Conservation (phyloP, 2,329 filamentous ascomycete genomes). For the Orbilia brochopaga region DNA sequence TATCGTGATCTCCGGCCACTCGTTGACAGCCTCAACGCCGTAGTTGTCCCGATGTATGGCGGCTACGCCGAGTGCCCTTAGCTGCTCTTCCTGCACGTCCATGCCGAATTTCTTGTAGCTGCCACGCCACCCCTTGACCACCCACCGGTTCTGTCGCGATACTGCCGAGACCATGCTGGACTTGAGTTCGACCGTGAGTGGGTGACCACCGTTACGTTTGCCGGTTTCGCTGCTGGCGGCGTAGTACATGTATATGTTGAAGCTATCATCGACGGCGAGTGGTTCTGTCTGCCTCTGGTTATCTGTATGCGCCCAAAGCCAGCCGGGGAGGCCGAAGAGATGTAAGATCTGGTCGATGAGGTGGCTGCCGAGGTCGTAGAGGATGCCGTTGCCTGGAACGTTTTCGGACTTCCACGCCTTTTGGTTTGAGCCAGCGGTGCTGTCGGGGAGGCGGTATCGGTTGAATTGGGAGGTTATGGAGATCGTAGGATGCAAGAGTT, state of each 20-base stretch:
- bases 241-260: constrained; percentile 58
- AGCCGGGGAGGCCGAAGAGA: constrained; percentile 57
- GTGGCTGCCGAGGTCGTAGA: constrained; percentile 59
- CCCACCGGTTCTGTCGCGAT: constrained; percentile 56
- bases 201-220: constrained; percentile 51
- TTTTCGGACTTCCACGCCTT: constrained; percentile 52
- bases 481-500: constrained; percentile 50
- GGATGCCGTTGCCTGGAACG: constrained; percentile 55
- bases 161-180: constrained; percentile 56
- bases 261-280: constrained; percentile 56
- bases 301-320: constrained; percentile 56
- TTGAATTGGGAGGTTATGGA: constrained; percentile 54
- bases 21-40: constrained; percentile 29
- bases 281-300: constrained; percentile 55
- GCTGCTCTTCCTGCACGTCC: constrained; percentile 43
- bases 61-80: constrained; percentile 11
- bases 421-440: constrained; percentile 14
- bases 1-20: constrained; percentile 52
- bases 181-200: constrained; percentile 57
- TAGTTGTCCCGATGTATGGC: constrained; percentile 22
- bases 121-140: constrained; percentile 57
- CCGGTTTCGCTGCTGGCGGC: constrained; percentile 31
- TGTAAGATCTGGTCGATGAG: constrained; percentile 58
- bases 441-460: constrained; percentile 52
- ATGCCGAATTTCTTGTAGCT: constrained; percentile 59